These are phyloP conservation scores for Kodamaea restingae DNA, from an alignment of 805 yeast genomes.

Conservation along the genomic window DNA sequence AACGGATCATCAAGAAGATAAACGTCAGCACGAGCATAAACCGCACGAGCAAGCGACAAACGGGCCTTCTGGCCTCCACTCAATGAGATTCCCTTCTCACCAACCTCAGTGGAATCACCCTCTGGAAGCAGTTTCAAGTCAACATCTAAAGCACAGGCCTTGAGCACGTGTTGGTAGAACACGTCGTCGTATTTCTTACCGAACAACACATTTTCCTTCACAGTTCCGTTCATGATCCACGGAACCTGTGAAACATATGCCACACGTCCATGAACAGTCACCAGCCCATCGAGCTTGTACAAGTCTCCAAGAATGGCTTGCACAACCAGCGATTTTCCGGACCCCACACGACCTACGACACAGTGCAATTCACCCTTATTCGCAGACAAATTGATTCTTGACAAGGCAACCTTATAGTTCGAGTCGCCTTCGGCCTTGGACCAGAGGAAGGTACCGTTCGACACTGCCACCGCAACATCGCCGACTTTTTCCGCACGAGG, in stretches of 20 bases:
- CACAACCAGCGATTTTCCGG: constrained; percentile 82
- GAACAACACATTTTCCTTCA: constrained; percentile 84
- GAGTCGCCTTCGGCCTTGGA: constrained; percentile 58
- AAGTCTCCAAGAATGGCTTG: constrained; percentile 82
- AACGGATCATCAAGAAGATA: constrained; percentile 88
- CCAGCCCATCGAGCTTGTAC: constrained; percentile 69
- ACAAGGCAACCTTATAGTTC: constrained; percentile 59
- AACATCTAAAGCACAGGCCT: constrained; percentile 80
- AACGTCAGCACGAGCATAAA: constrained; percentile 89
- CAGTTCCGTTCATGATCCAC: constrained; percentile 96
- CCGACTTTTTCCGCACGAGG: constrained; percentile 52
- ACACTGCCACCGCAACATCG: constrained; percentile 61
- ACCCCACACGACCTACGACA: constrained; percentile 85
- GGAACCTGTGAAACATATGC: constrained; percentile 94
- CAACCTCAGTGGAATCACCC: constrained; percentile 90
- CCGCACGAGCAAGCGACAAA: constrained; percentile 90
- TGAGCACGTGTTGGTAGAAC: constrained; percentile 74
- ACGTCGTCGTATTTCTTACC: constrained; percentile 81
- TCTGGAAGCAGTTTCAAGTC: constrained; percentile 80
- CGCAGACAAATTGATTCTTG: constrained; percentile 58
- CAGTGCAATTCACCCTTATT: constrained; percentile 77
- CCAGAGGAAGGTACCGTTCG: constrained; percentile 74
- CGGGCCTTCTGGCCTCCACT: constrained; percentile 99
- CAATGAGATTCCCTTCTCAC: constrained; percentile 94
- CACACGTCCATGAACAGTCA: constrained; percentile 65